These are phyloP conservation scores for Deinandra increscens DNA, from an alignment of 129 eudicot species.

Conservation along the genomic window DNA sequence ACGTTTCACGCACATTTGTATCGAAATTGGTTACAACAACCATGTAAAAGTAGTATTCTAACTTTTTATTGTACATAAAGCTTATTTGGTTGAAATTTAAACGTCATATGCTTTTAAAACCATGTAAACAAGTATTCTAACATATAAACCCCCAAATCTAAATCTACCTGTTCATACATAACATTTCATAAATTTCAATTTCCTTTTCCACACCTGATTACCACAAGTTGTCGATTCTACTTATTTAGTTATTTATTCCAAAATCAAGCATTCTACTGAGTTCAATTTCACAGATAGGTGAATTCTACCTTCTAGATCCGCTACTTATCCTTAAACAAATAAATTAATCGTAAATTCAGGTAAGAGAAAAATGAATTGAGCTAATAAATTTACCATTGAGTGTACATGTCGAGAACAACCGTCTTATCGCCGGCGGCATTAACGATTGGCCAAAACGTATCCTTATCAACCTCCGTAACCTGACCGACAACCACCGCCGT, in stretches of 20 bases:
- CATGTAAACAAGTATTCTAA: neutral
- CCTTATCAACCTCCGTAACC: constrained; percentile 74
- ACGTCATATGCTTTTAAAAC: no score
- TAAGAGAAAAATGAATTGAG: neutral
- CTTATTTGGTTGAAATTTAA: no score
- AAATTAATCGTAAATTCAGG: neutral
- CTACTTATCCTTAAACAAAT: neutral
- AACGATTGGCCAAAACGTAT: constrained; percentile 90
- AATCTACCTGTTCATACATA: no score
- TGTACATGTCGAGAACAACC: constrained; percentile 89
- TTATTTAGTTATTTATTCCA: constrained; percentile 1
- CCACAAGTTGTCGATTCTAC: neutral
- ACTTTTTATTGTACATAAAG: no score
- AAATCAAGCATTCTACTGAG: constrained; percentile 2
- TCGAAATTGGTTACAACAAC: no score
- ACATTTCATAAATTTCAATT: neutral
- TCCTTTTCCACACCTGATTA: neutral
- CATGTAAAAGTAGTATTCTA: no score
- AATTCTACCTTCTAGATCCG: constrained; percentile 11
- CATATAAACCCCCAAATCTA: neutral
- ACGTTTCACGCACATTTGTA: no score
- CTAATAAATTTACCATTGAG: constrained; percentile 60
- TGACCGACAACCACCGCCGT: constrained; percentile 45
- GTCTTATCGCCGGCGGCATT: constrained; percentile 73
- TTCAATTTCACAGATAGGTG: neutral